Evolutionary conservation across 805 yeast species (phyloP), one percentile per base, ranked within the genome.

Genomic region (Zygosaccharomyces pseudorouxii): DNA sequence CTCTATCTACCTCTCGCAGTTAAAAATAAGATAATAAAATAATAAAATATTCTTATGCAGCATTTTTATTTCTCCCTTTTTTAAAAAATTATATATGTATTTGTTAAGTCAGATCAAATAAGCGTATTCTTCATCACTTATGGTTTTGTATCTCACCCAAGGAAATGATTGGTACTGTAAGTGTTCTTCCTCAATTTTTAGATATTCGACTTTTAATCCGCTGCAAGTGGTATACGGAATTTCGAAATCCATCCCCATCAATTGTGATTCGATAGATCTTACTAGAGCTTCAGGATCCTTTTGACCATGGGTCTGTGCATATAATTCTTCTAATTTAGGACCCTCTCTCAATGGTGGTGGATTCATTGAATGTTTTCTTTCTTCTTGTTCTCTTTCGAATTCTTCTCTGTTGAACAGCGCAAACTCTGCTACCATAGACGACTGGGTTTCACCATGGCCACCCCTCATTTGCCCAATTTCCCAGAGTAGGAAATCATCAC

Each of bases 401-500:
- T 56, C 63, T 11, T 56, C 63, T 36, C 59, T 59, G 33, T 63
- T 62, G 36, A 70, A 57, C 20, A 74, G 49, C 0, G 67, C 55
- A 44, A 79, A 70, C 51, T 79, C 84, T 0, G 81, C 77, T 67
- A 74, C 76, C 86, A 84, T 78, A 19, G 77, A 42, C 11, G 55
- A 38, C n/a, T 41, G 45, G 68, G 30, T 74, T 44, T 77, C 79
- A 2, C 96, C 96, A 16, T 65, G 68, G 1, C 70, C 68, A 20
- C 71, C 71, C 42, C 79, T 80, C 47, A 88, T 66, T 18, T 81
- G 72, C 3, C 77, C 80, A 14, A 89, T 74, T 38, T 76, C 76
- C 97, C 97, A 90, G 1, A 83, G 64, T 2, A 90, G 67, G 46
- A 79, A 80, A 28, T 84, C 78, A 38, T 78, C 74, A 54, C 89